Base-by-base conservation (phyloP, 768 basidiomycete species). In the Lentinus tigrinus region DNA sequence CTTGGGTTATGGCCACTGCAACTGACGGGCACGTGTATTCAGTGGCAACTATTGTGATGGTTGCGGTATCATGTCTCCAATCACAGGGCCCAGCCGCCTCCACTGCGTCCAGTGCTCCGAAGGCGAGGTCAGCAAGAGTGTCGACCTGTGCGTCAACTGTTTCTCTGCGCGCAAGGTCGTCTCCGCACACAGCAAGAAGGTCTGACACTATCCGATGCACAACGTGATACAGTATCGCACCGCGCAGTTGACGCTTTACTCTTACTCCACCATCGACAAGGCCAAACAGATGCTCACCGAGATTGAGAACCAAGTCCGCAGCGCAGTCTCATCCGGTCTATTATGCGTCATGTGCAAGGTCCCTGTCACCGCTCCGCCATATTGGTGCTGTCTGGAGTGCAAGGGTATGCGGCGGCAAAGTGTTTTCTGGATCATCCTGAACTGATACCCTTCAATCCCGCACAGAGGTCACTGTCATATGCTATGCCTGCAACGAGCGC, bases 331-430 rank as follows among this genome's bases (percentile, higher is more conserved):
- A 14, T n/a, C 17, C 17, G 21, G 17, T 21, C 40, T 42, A 8
- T 14, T 19, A 3, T 53, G 52, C 40, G 42, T n/a, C 9, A 27
- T 42, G 1, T 53, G 52, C 40, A 17, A 34, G 27, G 1, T 9
- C 7, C 9, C 40, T 8, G 14, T 53, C 28, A 21, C 27, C 17
- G 7, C 26, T 13, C 17, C 9, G 2, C 40, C 40, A 3, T 31
- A 43, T 27, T 53, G 52, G 52, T 53, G 52, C 28, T 53, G 52
- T 13, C 16, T 53, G 10, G 40, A 43, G 3, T 53, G 52, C 27
- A 40, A 53, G 17, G 27, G 52, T 23, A 19, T 31, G 52, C 21
- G 2, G 8, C 21, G n/a, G n/a, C n/a, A n/a, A n/a, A n/a, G n/a
- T n/a, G 8, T n/a, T 11, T 28, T 28, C 14, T 31, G 11, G 11